These are phyloP conservation scores for Mortierella sp. DNA, from an alignment of 371 early-diverging fungal genomes.

Conservation along the genomic window DNA sequence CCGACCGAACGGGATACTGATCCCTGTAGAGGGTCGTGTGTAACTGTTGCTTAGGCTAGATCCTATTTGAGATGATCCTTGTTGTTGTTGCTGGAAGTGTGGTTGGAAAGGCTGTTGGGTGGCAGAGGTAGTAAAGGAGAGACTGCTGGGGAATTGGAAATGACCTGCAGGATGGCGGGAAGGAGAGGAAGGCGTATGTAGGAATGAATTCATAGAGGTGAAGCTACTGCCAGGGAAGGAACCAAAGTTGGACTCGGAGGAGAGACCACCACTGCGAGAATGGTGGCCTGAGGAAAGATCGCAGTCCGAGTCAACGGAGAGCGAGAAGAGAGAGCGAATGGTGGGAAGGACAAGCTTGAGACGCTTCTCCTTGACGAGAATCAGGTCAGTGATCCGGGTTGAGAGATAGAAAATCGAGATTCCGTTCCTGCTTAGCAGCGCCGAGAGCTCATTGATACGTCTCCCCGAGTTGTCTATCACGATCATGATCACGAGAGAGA, in stretches of 20 bases:
- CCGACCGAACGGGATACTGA: slow-evolving; percentile 36
- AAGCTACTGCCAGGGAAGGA: slow-evolving; percentile 44
- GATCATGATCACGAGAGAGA: neutral
- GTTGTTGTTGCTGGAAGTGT: slow-evolving; percentile 10
- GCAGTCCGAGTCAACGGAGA: slow-evolving; percentile 46
- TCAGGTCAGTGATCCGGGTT: slow-evolving; percentile 80
- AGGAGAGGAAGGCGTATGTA: slow-evolving; percentile 42
- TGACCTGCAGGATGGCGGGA: slow-evolving; percentile 25
- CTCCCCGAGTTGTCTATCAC: slow-evolving; percentile 70
- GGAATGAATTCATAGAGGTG: slow-evolving; percentile 45
- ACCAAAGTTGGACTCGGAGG: slow-evolving; percentile 32
- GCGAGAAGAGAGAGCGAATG: slow-evolving; percentile 38
- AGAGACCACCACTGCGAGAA: slow-evolving; percentile 17
- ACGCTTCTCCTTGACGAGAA: slow-evolving; percentile 59
- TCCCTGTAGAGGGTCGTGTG: slow-evolving; percentile 29
- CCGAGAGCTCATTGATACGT: slow-evolving; percentile 78
- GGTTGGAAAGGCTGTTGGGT: neutral
- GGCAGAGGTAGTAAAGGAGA: slow-evolving; percentile 2
- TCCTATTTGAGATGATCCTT: slow-evolving; percentile 8
- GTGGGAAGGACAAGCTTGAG: slow-evolving; percentile 35
- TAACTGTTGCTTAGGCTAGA: slow-evolving; percentile 27
- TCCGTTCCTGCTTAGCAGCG: slow-evolving; percentile 72
- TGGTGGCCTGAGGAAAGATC: slow-evolving; percentile 17
- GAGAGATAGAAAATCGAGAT: slow-evolving; percentile 79
- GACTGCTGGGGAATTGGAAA: slow-evolving; percentile 13